These are phyloP conservation scores for Neonectria neomacrospora DNA, from an alignment of 2,329 filamentous ascomycete species.

Conservation along the genomic window DNA sequence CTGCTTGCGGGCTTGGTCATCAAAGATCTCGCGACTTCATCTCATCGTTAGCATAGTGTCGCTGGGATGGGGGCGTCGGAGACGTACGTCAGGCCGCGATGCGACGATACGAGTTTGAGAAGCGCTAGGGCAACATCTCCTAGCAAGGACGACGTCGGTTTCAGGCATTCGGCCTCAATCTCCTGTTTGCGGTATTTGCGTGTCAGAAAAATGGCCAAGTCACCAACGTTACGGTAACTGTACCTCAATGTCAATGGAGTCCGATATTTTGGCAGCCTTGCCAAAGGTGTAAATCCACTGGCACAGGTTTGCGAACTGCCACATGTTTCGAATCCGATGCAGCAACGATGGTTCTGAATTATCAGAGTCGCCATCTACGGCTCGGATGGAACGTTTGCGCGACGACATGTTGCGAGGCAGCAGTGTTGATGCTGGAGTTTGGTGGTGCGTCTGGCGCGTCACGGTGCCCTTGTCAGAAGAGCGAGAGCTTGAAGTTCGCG, in stretches of 20 bases:
- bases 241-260: conserved; percentile 91
- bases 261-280: conserved; percentile 87
- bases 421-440: conserved; percentile 31
- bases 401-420: conserved; percentile 41
- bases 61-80: conserved; percentile 3
- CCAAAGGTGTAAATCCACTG: conserved; percentile 96
- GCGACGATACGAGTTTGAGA: conserved; percentile 92
- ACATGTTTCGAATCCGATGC: conserved; percentile 83
- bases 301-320: conserved; percentile 94
- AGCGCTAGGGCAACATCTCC: conserved; percentile 85
- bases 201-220: not conserved
- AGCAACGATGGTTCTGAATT: conserved; percentile 51
- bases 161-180: conserved; percentile 88
- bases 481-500: conserved; percentile 35
- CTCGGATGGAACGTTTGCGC: conserved; percentile 42
- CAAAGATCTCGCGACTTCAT: conserved; percentile 82
- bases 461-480: conserved; percentile 37
- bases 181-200: conserved; percentile 65
- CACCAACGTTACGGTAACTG: conserved; percentile 13
- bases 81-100: conserved; percentile 88
- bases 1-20: conserved; percentile 91
- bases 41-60: conserved; percentile 23
- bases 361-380: conserved; percentile 30
- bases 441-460: conserved; percentile 39
- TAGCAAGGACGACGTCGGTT: conserved; percentile 78